phyloP scores from a whole-genome alignment of 176 grass and related monocot genomes.

The Bromus sterilis region DNA sequence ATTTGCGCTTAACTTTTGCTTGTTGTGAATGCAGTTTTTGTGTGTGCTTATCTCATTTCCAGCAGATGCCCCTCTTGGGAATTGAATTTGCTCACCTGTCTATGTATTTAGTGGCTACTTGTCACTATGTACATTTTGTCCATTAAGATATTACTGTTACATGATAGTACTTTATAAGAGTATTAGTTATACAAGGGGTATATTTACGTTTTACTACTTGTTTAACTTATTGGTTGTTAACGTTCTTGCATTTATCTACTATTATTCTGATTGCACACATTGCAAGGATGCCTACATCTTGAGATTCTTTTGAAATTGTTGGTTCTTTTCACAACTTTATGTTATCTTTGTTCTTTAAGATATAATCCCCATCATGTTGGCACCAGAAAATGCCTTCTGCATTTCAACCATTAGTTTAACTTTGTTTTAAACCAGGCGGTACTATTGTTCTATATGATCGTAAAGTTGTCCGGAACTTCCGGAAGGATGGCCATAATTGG shows the following conservation, averaged over 20 bases:
- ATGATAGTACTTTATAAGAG: not conserved
- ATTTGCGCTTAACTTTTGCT: not conserved
- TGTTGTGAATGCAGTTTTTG: not conserved
- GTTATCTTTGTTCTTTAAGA: not conserved
- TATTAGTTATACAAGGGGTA: not conserved
- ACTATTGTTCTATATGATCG: conserved; percentile 81
- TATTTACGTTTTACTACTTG: conserved; percentile 2
- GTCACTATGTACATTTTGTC: not conserved
- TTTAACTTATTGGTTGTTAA: not conserved
- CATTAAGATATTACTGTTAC: not conserved
- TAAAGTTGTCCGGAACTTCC: conserved; percentile 90
- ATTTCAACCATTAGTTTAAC: not conserved
- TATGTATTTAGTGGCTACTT: not conserved
- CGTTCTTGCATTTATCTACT: not conserved
- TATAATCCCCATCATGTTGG: not conserved
- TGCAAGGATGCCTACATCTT: not conserved
- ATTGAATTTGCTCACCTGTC: conserved; percentile 4
- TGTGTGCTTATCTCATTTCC: not conserved
- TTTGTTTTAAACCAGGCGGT: conserved; percentile 52
- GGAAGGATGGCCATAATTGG: conserved; percentile 95
- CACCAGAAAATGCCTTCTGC: not conserved
- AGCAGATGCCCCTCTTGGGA: not conserved
- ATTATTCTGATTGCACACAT: not conserved
- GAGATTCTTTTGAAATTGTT: not conserved
- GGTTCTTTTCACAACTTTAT: not conserved